Evolutionary conservation across 495 filamentous ascomycete genomes (phyloP), one percentile per base, ranked within the genome.

Genomic region (Melanomma pulvis-pyrius): DNA sequence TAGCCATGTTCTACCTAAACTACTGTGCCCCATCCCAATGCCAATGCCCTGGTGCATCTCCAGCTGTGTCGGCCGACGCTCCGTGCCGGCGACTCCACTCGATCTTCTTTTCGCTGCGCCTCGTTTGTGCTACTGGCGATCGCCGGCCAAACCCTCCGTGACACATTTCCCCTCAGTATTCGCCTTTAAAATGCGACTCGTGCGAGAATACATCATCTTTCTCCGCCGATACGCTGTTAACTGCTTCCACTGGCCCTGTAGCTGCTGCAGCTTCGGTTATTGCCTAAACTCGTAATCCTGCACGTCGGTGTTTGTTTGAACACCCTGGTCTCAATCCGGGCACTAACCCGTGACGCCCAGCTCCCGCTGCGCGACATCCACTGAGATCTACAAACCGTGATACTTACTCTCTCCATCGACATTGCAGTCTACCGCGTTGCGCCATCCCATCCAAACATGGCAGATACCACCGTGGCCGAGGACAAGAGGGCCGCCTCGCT

Each of bases 401-500:
- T 26, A 53, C 63, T 47, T 29, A 19, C 39, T 36, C 25, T 56
- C 39, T 55, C 39, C 51, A n/a, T 57, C 30, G 24, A 48, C 41
- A 22, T 13, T 11, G 34, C 12, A n/a, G 26, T 6, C n/a, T 24
- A 13, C 47, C 26, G 11, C 52, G 19, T 48, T 48, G 50, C 50
- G 32, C 13, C 19, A 34, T 24, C 41, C 41, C 13, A 49, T 29
- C 4, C 19, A 3, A 50, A 50, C 12, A 68, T 55, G 59, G 46
- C 44, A 41, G 48, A 62, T 30, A n/a, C 48, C n/a, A 32, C 22
- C 7, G 49, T 51, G 15, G 59, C 34, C 59, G 53, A 68, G 41
- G 61, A 65, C 41, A 69, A 69, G 55, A 17, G 46, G 49, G 60
- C 34, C 15, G 53, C 59, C 46, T 46, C 50, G 47, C 67, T 69